Evolutionary conservation across 2,329 filamentous ascomycete genomes (phyloP).

Genomic region (Neophaeococcomyces mojaviensis): DNA sequence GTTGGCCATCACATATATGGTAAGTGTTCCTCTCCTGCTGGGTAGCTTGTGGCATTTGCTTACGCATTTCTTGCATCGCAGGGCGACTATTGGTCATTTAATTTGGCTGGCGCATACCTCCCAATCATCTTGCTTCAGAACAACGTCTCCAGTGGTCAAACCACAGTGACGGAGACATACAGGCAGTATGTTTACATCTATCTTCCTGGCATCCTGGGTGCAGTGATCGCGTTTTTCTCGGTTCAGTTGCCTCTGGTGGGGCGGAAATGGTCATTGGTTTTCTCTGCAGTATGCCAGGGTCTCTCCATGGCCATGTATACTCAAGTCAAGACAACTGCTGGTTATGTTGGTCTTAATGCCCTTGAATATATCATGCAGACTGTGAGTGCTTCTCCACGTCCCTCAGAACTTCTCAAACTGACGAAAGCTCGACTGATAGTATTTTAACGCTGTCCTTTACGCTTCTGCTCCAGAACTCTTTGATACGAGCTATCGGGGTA

Average conservation of each 20-base stretch:
- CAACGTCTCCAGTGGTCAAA: constrained; percentile 23
- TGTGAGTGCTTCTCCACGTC: constrained; percentile 23
- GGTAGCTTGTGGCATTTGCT: constrained; percentile 35
- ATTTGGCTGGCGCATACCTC: constrained; percentile 33
- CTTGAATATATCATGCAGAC: constrained; percentile 47
- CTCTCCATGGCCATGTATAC: constrained; percentile 32
- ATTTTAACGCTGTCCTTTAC: constrained; percentile 45
- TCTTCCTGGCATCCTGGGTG: constrained; percentile 28
- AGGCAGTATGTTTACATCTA: constrained; percentile 32
- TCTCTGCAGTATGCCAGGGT: constrained; percentile 37
- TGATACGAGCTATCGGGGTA: constrained; percentile 10
- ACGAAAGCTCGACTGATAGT: constrained; percentile 9
- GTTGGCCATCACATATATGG: constrained; percentile 37
- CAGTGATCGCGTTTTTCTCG: constrained; percentile 32
- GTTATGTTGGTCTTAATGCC: constrained; percentile 44
- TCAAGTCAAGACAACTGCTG: constrained; percentile 37
- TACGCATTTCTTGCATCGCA: constrained; percentile 32
- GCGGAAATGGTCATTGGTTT: constrained; percentile 32
- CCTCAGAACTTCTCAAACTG: constrained; percentile 22
- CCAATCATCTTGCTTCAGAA: constrained; percentile 28
- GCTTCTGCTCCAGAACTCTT: constrained; percentile 34
- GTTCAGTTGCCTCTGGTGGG: constrained; percentile 25
- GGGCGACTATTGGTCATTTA: constrained; percentile 27
- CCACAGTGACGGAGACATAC: constrained; percentile 24
- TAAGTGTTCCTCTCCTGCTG: constrained; percentile 33